Evolutionary conservation across 2,329 filamentous ascomycete species (phyloP).

Genomic region (Botrytis fabae): DNA sequence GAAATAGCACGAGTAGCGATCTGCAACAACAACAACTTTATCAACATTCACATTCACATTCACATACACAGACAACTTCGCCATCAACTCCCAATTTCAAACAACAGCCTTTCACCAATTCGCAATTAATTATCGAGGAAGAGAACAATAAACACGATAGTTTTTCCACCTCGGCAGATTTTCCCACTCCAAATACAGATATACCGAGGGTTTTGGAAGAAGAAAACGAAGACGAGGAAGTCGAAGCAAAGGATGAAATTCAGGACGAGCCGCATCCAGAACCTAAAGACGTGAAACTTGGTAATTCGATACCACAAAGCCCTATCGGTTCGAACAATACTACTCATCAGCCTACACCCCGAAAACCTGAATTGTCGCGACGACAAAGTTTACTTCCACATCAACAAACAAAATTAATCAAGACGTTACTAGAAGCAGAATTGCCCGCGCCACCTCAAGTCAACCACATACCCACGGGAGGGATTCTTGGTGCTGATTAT

Average conservation of each 20-base stretch:
- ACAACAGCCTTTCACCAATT: constrained; percentile 11
- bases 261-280: neutral
- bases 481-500: constrained; percentile 31
- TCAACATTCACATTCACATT: constrained; percentile 9
- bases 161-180: constrained; percentile 33
- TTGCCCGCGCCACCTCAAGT: constrained; percentile 41
- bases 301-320: constrained; percentile 6
- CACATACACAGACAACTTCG: constrained; percentile 13
- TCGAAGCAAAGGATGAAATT: constrained; percentile 15
- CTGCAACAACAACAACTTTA: constrained; percentile 24
- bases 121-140: constrained; percentile 1
- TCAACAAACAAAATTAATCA: constrained; percentile 51
- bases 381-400: constrained; percentile 49
- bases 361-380: constrained; percentile 35
- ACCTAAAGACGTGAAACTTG: constrained; percentile 20
- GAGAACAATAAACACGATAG: constrained; percentile 34
- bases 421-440: constrained; percentile 51
- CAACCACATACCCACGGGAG: constrained; percentile 30
- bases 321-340: constrained; percentile 12
- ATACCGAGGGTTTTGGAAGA: constrained; percentile 34
- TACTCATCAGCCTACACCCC: constrained; percentile 8
- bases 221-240: constrained; percentile 17
- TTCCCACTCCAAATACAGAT: constrained; percentile 39
- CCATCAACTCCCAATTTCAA: neutral
- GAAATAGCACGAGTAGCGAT: constrained; percentile 21